Percentiles rank a stretch among this genome's conserved stretches.
Evolutionary conservation across 768 basidiomycete species (phyloP).

Genomic region (Lepiota subincarnata): DNA sequence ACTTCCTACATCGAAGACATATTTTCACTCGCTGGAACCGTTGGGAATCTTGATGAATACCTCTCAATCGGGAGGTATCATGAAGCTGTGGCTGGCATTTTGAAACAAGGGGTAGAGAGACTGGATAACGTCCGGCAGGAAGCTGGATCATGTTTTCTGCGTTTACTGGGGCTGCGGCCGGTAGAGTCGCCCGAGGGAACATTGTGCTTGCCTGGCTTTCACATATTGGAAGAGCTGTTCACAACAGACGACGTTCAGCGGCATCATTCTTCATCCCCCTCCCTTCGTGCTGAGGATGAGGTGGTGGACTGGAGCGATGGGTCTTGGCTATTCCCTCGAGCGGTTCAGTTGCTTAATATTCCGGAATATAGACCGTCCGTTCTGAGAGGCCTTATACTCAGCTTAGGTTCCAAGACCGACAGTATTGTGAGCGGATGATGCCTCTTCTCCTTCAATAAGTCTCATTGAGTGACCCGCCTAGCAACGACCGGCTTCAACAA

Average conservation of each 20-base stretch:
- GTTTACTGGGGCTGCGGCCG: conserved; percentile 49
- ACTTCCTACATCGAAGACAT: conserved; percentile 49
- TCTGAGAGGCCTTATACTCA: conserved; percentile 70
- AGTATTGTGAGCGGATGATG: conserved; percentile 60
- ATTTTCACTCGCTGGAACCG: conserved; percentile 36
- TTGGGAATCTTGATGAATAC: conserved; percentile 50
- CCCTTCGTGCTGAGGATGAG: conserved; percentile 25
- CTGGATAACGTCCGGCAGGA: conserved; percentile 86
- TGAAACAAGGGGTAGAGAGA: conserved; percentile 89
- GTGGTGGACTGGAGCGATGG: conserved; percentile 65
- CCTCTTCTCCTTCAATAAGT: conserved; percentile 1
- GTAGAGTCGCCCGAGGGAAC: conserved; percentile 29
- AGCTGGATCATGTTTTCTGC: conserved; percentile 60
- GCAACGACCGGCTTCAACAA: conserved; percentile 66
- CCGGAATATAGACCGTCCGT: conserved; percentile 56
- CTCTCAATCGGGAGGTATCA: conserved; percentile 58
- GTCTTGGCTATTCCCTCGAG: conserved; percentile 70
- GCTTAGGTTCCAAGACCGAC: conserved; percentile 79
- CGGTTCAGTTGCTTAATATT: conserved; percentile 61
- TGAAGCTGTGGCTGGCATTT: conserved; percentile 54
- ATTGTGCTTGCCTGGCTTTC: conserved; percentile 51
- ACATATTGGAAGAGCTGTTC: conserved; percentile 52
- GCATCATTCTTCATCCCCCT: conserved; percentile 5
- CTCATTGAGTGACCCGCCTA: conserved; percentile 25
- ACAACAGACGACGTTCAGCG: conserved; percentile 34